These are phyloP conservation scores for Asparagopsis taxiformis DNA, from an alignment of 31 red algal species.

Conservation along the genomic window DNA sequence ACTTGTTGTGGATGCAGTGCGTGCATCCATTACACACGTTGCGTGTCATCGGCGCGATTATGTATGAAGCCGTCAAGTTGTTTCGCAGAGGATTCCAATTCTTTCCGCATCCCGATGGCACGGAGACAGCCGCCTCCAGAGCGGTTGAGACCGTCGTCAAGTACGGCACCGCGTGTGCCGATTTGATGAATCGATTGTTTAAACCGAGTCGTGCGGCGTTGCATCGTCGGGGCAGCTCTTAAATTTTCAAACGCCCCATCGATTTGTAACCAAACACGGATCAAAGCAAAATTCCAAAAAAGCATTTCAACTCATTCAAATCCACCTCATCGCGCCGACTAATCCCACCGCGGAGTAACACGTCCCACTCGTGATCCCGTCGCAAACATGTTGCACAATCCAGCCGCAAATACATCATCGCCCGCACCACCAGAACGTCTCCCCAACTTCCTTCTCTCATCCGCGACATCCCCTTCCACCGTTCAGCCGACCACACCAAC, in stretches of 20 bases:
- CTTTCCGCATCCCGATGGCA: constrained; percentile 48
- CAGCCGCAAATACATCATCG: background rate
- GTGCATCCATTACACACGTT: constrained; percentile 35
- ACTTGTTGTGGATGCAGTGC: constrained; percentile 34
- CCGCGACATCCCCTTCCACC: background rate
- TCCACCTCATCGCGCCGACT: too few species aligned
- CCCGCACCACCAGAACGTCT: constrained; percentile 24
- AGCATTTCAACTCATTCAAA: too few species aligned
- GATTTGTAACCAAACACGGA: too few species aligned
- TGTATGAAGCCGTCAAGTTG: constrained; percentile 47
- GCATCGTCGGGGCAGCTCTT: too few species aligned
- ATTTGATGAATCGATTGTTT: too few species aligned
- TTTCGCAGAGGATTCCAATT: constrained; percentile 49
- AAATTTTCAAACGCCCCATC: too few species aligned
- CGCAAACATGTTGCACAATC: constrained; percentile 6
- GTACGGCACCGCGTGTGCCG: too few species aligned
- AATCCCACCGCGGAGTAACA: background rate
- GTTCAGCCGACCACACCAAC: background rate
- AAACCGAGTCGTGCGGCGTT: too few species aligned
- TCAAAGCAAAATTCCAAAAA: too few species aligned
- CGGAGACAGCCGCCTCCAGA: constrained; percentile 25
- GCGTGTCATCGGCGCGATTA: constrained; percentile 40
- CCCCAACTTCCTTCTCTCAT: constrained; percentile 43
- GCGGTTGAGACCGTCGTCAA: constrained; percentile 24
- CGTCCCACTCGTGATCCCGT: background rate